Percentiles rank a stretch among this genome's conserved stretches.
Conservation (phyloP, 805 yeast species). For the Scheffersomyces ergatensis region DNA sequence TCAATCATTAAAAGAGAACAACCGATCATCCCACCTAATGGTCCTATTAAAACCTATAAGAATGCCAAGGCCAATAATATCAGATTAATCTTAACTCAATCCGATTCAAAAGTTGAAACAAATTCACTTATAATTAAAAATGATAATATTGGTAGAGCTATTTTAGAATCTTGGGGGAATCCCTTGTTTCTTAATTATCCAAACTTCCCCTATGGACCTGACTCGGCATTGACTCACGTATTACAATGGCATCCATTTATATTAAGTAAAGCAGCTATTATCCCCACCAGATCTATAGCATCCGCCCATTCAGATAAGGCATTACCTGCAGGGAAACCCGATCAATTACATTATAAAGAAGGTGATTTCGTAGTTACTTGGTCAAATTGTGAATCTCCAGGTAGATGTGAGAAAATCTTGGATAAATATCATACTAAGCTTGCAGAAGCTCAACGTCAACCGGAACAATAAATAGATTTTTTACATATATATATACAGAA, state of each 20-base stretch:
- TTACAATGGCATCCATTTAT: conserved; percentile 93
- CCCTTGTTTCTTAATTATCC: conserved; percentile 64
- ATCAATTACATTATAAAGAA: conserved; percentile 35
- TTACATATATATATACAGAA: too few species aligned
- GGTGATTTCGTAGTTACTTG: conserved; percentile 72
- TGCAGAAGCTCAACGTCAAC: conserved; percentile 5
- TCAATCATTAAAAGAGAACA: conserved; percentile 65
- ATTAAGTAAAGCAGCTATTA: conserved; percentile 67
- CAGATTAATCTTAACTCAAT: conserved; percentile 67
- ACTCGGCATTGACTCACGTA: conserved; percentile 77
- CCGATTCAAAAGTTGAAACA: conserved; percentile 59
- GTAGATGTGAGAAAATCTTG: conserved; percentile 52
- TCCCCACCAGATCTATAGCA: conserved; percentile 49
- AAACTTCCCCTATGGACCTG: conserved; percentile 58
- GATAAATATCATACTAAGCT: conserved; percentile 17
- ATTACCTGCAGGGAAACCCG: conserved; percentile 32
- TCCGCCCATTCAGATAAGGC: conserved; percentile 26
- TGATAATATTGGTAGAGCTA: conserved; percentile 59
- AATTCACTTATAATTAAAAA: conserved; percentile 72
- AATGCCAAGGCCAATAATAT: conserved; percentile 54
- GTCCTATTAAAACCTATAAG: conserved; percentile 66
- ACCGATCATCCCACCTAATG: conserved; percentile 70
- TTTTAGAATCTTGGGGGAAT: conserved; percentile 80
- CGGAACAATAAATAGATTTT: conserved; percentile 1
- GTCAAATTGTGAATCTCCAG: conserved; percentile 50